Evolutionary conservation across 106 monocot species (phyloP).

Genomic region (Agapanthus africanus): DNA sequence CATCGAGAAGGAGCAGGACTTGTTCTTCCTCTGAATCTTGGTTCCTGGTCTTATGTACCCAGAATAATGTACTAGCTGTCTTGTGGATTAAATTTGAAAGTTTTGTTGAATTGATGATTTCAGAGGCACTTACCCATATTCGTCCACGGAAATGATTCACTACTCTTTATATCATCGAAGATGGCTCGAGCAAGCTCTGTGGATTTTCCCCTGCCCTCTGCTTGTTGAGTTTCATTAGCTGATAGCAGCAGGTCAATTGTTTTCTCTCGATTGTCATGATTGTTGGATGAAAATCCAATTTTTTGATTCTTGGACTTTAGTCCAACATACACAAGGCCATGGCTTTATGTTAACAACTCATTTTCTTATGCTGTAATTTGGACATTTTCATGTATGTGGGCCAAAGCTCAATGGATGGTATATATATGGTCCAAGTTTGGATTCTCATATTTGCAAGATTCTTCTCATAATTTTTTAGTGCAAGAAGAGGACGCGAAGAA

Average conservation of each 20-base stretch:
- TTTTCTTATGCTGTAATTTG: too few species aligned
- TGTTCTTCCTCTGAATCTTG: not conserved
- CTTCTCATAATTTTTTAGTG: too few species aligned
- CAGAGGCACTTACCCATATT: not conserved
- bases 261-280: not conserved
- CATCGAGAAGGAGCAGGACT: not conserved
- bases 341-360: too few species aligned
- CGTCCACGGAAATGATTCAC: not conserved
- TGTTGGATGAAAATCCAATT: too few species aligned
- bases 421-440: too few species aligned
- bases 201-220: not conserved
- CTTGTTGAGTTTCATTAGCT: not conserved
- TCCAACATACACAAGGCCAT: too few species aligned
- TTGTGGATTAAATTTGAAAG: not conserved
- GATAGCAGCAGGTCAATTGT: not conserved
- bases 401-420: too few species aligned
- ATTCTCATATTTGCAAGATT: too few species aligned
- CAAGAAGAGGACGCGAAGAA: too few species aligned
- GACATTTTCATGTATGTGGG: too few species aligned
- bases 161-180: not conserved
- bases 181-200: conserved; percentile 1
- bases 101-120: not conserved
- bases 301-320: too few species aligned
- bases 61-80: not conserved
- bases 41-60: not conserved